Base-by-base conservation (phyloP, 208 protist genomes). In the Crithidia bombi region DNA sequence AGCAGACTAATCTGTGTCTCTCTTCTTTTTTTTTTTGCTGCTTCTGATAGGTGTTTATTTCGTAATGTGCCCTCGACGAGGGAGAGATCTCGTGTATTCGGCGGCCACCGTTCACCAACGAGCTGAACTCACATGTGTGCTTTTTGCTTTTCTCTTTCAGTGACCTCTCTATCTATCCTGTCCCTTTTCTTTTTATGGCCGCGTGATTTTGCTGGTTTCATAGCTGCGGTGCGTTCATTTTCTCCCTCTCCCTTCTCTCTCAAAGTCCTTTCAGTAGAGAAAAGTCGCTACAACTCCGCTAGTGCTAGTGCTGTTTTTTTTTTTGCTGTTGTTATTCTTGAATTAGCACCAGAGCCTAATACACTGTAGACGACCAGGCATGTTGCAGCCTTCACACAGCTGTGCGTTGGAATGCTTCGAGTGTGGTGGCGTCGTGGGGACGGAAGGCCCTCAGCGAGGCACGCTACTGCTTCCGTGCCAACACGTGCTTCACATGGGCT, bases 381-480 rank as follows among this genome's bases (percentile, higher is more conserved):
- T 64, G 39, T 19, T 19, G 10, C 57, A 50, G 28, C 28, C 39
- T 1, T 23, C 28, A 33, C 23, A 4, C 25, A 55, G 43, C 56
- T 28, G 59, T 52, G 62, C 38, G 1, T 56, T 91, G 32, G 76
- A 84, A 26, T 96, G 91, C 71, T 91, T 82, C 63, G 87, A 96
- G 76, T 96, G 91, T 59, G 75, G 77, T 19, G 66, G 82, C 17
- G 77, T 83, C 7, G 72, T 93, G 15, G 86, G 86, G 44, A 81
- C 79, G 19, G 87, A 93, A 21, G 83, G 88, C 11, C 65, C 84
- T 17, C 65, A 85, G 66, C 81, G 91, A 2, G 86, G 78, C 7
- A 75, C 82, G 23, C 76, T 96, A 11, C 61, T 96, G 25, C 59
- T 96, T 35, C 91, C 91, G 1, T 96, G 91, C 51, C 86, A 96